Evolutionary conservation across 2,329 filamentous ascomycete species (phyloP).

Genomic region (Alternaria angustiovoidea): DNA sequence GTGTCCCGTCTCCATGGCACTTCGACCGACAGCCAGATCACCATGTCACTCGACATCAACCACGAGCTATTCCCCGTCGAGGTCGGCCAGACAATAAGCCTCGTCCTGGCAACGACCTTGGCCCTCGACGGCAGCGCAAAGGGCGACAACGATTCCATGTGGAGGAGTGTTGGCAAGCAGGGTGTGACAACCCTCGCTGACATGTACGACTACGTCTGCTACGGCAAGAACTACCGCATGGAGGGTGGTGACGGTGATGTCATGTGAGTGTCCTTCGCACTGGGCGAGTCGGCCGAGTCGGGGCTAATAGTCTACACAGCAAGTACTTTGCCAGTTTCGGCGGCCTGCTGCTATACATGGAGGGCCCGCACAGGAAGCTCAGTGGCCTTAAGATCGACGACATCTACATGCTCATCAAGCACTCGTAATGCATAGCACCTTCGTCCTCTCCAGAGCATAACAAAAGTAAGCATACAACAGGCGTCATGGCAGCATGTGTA

Average conservation of each 20-base stretch:
- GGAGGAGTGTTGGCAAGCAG: conserved; percentile 69
- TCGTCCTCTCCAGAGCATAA: conserved; percentile 8
- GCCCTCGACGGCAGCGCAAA: conserved; percentile 79
- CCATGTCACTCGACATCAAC: conserved; percentile 91
- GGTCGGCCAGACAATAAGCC: conserved; percentile 77
- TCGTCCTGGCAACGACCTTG: conserved; percentile 85
- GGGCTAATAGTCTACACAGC: conserved; percentile 59
- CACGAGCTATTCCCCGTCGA: conserved; percentile 85
- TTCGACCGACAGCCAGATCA: conserved; percentile 77
- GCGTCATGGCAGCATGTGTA: conserved; percentile 39
- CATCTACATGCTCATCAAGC: conserved; percentile 93
- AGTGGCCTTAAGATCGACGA: conserved; percentile 91
- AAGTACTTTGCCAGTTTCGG: conserved; percentile 96
- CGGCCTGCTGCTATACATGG: conserved; percentile 85
- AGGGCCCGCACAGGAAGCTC: conserved; percentile 95
- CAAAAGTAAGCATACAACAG: conserved; percentile 36
- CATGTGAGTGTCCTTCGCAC: conserved; percentile 69
- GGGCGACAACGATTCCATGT: conserved; percentile 62
- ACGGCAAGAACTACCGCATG: conserved; percentile 89
- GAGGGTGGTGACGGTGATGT: conserved; percentile 83
- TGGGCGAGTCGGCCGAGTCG: neutral
- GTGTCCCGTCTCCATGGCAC: conserved; percentile 84
- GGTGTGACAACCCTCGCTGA: conserved; percentile 68
- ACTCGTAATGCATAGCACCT: conserved; percentile 60
- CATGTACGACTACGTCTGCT: conserved; percentile 86